phyloP scores from a whole-genome alignment of 331 rosid genomes.

The Saraca asoca region DNA sequence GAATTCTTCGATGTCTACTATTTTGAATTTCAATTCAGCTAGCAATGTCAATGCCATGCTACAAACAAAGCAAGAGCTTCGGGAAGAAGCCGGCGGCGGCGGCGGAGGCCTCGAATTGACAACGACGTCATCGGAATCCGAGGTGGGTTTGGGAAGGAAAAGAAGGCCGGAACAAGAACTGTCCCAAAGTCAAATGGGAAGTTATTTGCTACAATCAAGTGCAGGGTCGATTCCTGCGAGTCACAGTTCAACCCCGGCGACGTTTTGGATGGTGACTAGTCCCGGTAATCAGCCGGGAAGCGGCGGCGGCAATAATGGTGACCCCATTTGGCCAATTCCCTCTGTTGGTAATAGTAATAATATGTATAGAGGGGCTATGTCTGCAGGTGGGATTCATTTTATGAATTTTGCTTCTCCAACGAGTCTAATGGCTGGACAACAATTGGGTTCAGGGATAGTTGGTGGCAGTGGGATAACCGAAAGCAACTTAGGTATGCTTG shows the following conservation, averaged over 20 bases:
- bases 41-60: slow-evolving; percentile 48
- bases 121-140: slow-evolving; percentile 34
- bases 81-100: slow-evolving; percentile 43
- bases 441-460: slow-evolving; percentile 43
- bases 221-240: slow-evolving; percentile 72
- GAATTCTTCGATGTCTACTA: slow-evolving; percentile 50
- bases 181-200: slow-evolving; percentile 50
- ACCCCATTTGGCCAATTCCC: slow-evolving; percentile 86
- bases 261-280: slow-evolving; percentile 78
- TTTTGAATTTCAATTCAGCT: slow-evolving; percentile 59
- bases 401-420: slow-evolving; percentile 84
- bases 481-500: slow-evolving; percentile 73
- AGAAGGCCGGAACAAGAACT: slow-evolving; percentile 60
- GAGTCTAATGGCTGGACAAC: slow-evolving; percentile 69
- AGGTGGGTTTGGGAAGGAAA: slow-evolving; percentile 53
- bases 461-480: slow-evolving; percentile 44
- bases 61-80: slow-evolving; percentile 64
- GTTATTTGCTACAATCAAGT: slow-evolving; percentile 71
- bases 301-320: slow-evolving; percentile 23
- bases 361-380: slow-evolving; percentile 53
- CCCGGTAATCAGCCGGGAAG: slow-evolving; percentile 37
- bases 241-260: slow-evolving; percentile 61
- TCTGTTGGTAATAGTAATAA: slow-evolving; percentile 44
- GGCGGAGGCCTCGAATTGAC: slow-evolving; percentile 31
- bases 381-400: slow-evolving; percentile 64